Evolutionary conservation across 78 protist species (phyloP), one percentile per base, ranked within the genome.

Genomic region (Diacronema lutheri): DNA sequence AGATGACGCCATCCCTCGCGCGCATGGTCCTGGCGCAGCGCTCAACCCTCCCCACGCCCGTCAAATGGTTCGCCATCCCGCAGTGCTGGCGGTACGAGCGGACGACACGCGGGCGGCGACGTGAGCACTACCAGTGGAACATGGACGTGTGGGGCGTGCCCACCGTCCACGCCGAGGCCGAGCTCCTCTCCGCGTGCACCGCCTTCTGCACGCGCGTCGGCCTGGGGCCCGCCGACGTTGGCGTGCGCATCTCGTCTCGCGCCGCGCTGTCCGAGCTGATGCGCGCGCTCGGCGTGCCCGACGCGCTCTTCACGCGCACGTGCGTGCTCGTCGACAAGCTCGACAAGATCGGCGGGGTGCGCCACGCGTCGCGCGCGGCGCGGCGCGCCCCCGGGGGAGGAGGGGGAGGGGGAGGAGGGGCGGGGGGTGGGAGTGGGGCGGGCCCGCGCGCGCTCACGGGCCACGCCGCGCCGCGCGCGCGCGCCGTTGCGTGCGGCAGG

Each of bases 1-100:
- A 92, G 64, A 92, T 92, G 94, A 92, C 94, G 46, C 94, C 94
- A 3, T 66, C 94, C 10, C 88, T 92, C 69, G 94, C 94, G 20
- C 83, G 94, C 21, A 85, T 92, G 79, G 71, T 78, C 33, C 71
- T 91, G 57, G 77, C 46, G 14, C 57, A 77, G 66, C 90, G 91
- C 41, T n/a, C 72, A 20, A 11, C 88, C 40, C 86, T 89, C 26
- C 31, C 83, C 60, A 64, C 84, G 7, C 94, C 94, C 20, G 37
- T 92, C 62, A 89, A 90, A 80, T 92, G 94, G 94, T 92, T 57
- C 88, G 50, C 89, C 58, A 73, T 92, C 55, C 92, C 92, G 50
- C 94, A 92, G 60, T 90, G 93, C 90, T 87, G 93, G 93, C 66
- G 94, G 58, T 89, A 85, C 86, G 94, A 92, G 83, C 56, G 91